These are phyloP conservation scores for Secale cereale DNA, from an alignment of 176 grass and related monocot genomes.

Conservation along the genomic window DNA sequence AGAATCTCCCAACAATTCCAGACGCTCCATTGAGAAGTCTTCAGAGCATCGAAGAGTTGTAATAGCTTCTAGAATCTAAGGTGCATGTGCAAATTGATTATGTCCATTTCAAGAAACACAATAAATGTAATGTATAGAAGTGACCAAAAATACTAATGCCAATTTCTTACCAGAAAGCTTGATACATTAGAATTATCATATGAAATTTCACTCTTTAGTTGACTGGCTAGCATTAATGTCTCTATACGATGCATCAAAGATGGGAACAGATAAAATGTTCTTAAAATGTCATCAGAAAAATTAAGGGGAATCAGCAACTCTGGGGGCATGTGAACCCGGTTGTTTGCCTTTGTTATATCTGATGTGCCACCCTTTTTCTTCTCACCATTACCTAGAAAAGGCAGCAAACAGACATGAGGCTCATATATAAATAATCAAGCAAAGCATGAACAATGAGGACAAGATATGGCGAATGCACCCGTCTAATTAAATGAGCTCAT, in stretches of 20 bases:
- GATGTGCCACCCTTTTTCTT: constrained; percentile 37
- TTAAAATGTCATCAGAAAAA: constrained; percentile 69
- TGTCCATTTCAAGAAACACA: constrained; percentile 22
- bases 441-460: constrained; percentile 4
- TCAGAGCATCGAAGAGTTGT: constrained; percentile 71
- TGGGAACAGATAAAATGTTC: constrained; percentile 83
- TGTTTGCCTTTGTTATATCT: constrained; percentile 40
- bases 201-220: constrained; percentile 76
- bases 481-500: neutral
- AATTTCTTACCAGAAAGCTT: constrained; percentile 55
- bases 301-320: constrained; percentile 76
- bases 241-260: constrained; percentile 91
- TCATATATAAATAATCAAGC: constrained; percentile 46
- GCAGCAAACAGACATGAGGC: constrained; percentile 1
- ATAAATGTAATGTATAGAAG: constrained; percentile 30
- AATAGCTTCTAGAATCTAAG: constrained; percentile 93
- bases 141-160: neutral
- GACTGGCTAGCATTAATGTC: constrained; percentile 70
- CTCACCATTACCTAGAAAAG: constrained; percentile 50
- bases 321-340: constrained; percentile 79
- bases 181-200: constrained; percentile 52
- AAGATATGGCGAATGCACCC: neutral
- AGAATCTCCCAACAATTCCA: constrained; percentile 86
- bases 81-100: constrained; percentile 6
- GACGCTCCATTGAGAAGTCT: constrained; percentile 94